Conservation (phyloP, 257 asterid genomes). For the Fraxinus anomala region DNA sequence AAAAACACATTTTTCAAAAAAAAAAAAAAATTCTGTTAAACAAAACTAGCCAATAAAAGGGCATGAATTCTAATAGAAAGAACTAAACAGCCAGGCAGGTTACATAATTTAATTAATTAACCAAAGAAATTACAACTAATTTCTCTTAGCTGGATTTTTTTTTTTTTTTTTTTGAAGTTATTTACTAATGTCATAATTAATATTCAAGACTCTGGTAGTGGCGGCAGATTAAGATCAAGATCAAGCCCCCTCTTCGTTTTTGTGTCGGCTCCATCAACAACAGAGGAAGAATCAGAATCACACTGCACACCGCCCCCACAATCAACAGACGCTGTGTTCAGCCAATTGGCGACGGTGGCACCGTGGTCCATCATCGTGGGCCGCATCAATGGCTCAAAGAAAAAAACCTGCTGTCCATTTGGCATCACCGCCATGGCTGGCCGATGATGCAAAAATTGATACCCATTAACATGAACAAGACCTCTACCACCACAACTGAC, state of each 20-base stretch:
- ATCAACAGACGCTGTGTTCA: slow-evolving; percentile 23
- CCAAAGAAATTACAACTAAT: slow-evolving; percentile 28
- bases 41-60: neutral
- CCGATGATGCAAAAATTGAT: slow-evolving; percentile 43
- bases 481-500: slow-evolving; percentile 23
- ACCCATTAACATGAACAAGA: slow-evolving; percentile 14
- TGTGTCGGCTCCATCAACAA: slow-evolving; percentile 64
- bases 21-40: neutral
- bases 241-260: slow-evolving; percentile 52
- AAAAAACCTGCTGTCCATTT: slow-evolving; percentile 60
- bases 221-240: slow-evolving; percentile 81
- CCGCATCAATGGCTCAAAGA: slow-evolving; percentile 36
- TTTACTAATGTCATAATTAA: neutral
- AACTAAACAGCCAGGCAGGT: slow-evolving; percentile 29
- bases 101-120: slow-evolving; percentile 12
- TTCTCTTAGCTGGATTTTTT: slow-evolving; percentile 34
- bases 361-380: neutral
- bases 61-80: neutral
- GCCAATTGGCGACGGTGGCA: slow-evolving; percentile 27
- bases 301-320: slow-evolving; percentile 41
- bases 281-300: slow-evolving; percentile 72
- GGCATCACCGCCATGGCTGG: slow-evolving; percentile 68
- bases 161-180: too few species aligned
- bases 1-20: too few species aligned
- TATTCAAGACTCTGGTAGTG: slow-evolving; percentile 36